Base-by-base conservation (phyloP, 1,284 basidiomycete species). In the Marasmius fiardii region DNA sequence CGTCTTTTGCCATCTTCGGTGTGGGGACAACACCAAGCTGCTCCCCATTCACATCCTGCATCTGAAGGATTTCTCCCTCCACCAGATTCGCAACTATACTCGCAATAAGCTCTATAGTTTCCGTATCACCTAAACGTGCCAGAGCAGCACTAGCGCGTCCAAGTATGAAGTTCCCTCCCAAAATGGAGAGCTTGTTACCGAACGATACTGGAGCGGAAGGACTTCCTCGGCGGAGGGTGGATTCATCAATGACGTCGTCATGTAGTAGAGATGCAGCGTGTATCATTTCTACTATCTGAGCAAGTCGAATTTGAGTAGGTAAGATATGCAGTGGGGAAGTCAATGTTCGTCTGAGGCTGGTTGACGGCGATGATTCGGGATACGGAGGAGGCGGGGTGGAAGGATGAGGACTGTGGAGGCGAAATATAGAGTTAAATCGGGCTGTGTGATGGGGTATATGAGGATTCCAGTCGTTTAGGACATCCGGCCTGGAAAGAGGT, bases 241-340 rank as follows among this genome's bases (percentile, higher is more conserved):
- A 93, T 57, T 80, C 80, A 76, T 99, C 96, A 59, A 95, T 88
- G 51, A 99, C 95, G 65, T 94, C 92, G 80, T 99, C 95, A 69
- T 99, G 97, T 16, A 99, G 76, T 6, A 97, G 79, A 1, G 93
- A 96, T 28, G 97, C 96, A 60, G 98, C 93, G 69, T 99, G 95
- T 59, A 99, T 94, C 94, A 99, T 98, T 71, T 99, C 97, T 51
- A 94, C 90, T 56, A 99, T 97, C 67, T 96, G 93, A 1, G 96
- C 96, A 23, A 99, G 83, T 28, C 96, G 86, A 23, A 90, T 76
- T 71, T 99, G 96, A 1, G 90, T 89, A 4, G 92, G 89, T 14
- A 93, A 76, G 12, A 73, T 64, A 54, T 49, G 12, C 61, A 63
- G 85, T 85, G 60, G 90, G 73, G 24, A 89, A 80, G 65, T 81